These are phyloP conservation scores for Cytospora chrysosperma DNA, from an alignment of 2,329 filamentous ascomycete species.

Conservation along the genomic window DNA sequence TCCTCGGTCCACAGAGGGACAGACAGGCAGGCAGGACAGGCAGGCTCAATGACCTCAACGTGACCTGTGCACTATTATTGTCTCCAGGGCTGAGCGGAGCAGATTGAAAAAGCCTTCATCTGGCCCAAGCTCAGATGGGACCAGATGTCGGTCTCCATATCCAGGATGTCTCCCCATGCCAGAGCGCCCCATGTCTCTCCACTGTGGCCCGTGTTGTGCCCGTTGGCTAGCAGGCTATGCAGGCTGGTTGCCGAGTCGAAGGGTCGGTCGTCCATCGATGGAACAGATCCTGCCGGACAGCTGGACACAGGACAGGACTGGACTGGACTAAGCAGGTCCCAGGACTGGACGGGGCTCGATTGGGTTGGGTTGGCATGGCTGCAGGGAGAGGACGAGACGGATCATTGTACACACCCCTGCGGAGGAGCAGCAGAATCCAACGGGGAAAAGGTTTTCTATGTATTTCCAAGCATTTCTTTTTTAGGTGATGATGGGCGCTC, in stretches of 20 bases:
- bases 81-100: not conserved
- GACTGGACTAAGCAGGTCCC: no score
- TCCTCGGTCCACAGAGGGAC: not conserved
- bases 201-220: not conserved
- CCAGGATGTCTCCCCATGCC: not conserved
- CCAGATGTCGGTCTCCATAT: not conserved
- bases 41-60: conserved; percentile 7
- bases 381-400: not conserved
- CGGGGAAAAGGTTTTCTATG: not conserved
- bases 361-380: not conserved
- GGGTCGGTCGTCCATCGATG: not conserved
- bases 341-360: not conserved
- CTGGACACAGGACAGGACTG: not conserved
- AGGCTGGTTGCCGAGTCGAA: not conserved
- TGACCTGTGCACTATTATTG: conserved; percentile 17
- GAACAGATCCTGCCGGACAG: not conserved
- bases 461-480: not conserved
- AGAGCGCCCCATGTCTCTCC: not conserved
- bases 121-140: conserved; percentile 16
- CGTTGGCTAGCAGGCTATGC: not conserved
- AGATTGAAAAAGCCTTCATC: conserved; percentile 8
- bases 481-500: not conserved
- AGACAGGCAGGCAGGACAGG: not conserved
- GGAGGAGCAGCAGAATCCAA: no score
- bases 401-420: not conserved